Percentiles rank a stretch among this genome's conserved stretches.
Conservation (phyloP, 1,284 basidiomycete species). For the Heterobasidion irregulare region DNA sequence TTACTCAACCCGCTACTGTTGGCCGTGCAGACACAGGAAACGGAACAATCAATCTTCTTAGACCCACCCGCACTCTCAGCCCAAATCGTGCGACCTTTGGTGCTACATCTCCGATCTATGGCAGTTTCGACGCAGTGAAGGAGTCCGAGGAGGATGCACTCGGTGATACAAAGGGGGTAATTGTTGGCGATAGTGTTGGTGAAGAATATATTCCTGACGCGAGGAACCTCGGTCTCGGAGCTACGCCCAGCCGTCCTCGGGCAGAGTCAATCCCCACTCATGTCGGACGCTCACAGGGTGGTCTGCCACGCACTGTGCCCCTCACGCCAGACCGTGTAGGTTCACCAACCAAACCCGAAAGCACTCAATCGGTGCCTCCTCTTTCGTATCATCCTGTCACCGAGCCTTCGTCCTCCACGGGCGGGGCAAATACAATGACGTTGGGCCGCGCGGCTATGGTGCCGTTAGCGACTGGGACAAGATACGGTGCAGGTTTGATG, state of each 20-base stretch:
- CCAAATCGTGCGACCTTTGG: conserved; percentile 18
- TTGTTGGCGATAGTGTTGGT: not conserved
- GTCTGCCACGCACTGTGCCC: conserved; percentile 29
- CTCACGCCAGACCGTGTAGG: conserved; percentile 17
- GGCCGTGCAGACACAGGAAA: conserved; percentile 2
- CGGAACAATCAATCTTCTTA: conserved; percentile 17
- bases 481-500: conserved; percentile 39
- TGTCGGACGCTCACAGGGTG: conserved; percentile 25
- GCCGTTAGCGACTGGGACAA: conserved; percentile 38
- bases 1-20: not conserved
- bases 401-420: not conserved
- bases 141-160: conserved; percentile 8
- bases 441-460: conserved; percentile 7
- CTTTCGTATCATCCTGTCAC: not conserved
- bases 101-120: conserved; percentile 1
- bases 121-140: conserved; percentile 1
- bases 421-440: not conserved
- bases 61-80: conserved; percentile 24
- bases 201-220: not conserved
- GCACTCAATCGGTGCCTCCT: not conserved
- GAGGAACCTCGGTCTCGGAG: not conserved
- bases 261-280: conserved; percentile 21
- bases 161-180: not conserved
- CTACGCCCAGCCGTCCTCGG: not conserved
- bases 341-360: not conserved